These are phyloP conservation scores for Lodderomyces pseudojiufengensis DNA, from an alignment of 1,139 yeast genomes.

Conservation along the genomic window DNA sequence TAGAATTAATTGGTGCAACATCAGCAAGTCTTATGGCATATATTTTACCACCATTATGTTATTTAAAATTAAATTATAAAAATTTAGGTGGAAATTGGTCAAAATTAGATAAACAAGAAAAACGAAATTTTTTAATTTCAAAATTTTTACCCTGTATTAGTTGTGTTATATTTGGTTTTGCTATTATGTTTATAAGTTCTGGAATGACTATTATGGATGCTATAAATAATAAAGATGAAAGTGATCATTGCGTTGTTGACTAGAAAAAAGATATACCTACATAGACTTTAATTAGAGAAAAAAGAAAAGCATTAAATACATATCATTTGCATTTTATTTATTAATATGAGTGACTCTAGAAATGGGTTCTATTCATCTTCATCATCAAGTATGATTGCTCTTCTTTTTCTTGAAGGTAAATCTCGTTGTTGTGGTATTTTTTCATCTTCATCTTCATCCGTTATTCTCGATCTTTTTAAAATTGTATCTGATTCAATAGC, in stretches of 20 bases:
- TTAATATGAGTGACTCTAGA: too few species aligned
- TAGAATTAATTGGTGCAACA: slow-evolving; percentile 89
- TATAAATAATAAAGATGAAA: slow-evolving; percentile 18
- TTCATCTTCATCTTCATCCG: slow-evolving; percentile 9
- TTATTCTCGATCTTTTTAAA: slow-evolving; percentile 4
- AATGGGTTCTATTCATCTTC: slow-evolving; percentile 23
- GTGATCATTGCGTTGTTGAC: slow-evolving; percentile 38
- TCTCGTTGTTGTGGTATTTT: slow-evolving; percentile 11
- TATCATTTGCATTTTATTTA: neutral
- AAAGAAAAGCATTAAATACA: neutral
- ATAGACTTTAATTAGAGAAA: neutral
- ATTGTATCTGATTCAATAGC: slow-evolving; percentile 11
- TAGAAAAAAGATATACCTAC: slow-evolving; percentile 13
- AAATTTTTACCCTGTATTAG: slow-evolving; percentile 51
- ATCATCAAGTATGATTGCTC: slow-evolving; percentile 23
- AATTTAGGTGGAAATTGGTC: slow-evolving; percentile 30
- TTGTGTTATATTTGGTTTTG: slow-evolving; percentile 68
- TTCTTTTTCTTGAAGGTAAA: slow-evolving; percentile 11
- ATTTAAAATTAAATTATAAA: slow-evolving; percentile 58
- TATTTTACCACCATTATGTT: slow-evolving; percentile 85
- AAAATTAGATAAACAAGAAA: slow-evolving; percentile 30
- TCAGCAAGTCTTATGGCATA: slow-evolving; percentile 93
- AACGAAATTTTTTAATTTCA: slow-evolving; percentile 24
- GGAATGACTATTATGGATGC: slow-evolving; percentile 52
- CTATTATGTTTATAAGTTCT: slow-evolving; percentile 77